Conservation (phyloP, 2,329 filamentous ascomycete species). For the Dryadomyces quercivorus region DNA sequence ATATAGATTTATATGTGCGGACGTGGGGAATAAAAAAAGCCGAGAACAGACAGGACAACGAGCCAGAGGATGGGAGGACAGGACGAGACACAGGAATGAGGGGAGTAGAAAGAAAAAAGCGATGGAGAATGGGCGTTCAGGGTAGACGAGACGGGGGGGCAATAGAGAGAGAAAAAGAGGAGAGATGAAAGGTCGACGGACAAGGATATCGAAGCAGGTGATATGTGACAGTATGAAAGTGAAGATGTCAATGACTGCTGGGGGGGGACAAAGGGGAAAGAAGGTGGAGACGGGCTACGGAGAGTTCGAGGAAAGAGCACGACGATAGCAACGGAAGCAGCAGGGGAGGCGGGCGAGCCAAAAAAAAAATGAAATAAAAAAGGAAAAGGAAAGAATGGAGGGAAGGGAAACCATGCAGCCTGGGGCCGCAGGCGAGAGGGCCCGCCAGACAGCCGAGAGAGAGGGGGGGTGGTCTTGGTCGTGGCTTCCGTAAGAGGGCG, state of each 20-base stretch:
- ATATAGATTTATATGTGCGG: not conserved
- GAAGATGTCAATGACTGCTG: not conserved
- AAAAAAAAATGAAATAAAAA: constrained; percentile 3
- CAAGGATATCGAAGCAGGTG: not conserved
- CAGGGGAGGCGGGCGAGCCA: constrained; percentile 4
- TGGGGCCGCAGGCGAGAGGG: not conserved
- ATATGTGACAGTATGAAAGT: not conserved
- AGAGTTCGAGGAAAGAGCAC: not conserved
- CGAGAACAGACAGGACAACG: not conserved
- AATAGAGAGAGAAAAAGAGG: not conserved
- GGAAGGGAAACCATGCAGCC: not conserved
- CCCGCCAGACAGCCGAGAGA: not conserved
- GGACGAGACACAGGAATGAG: not conserved
- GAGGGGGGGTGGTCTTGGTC: not conserved
- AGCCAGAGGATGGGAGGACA: not conserved
- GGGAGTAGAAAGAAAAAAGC: not conserved
- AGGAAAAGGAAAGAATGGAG: not conserved
- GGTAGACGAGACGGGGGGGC: not conserved
- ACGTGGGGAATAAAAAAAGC: not conserved
- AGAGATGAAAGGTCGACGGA: not conserved
- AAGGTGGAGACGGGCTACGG: not conserved
- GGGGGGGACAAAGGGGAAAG: not conserved
- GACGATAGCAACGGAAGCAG: not conserved
- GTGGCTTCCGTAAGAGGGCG: not conserved
- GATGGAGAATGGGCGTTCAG: not conserved